Evolutionary conservation across 208 protist species (phyloP).

Genomic region (Crithidia brevicula): DNA sequence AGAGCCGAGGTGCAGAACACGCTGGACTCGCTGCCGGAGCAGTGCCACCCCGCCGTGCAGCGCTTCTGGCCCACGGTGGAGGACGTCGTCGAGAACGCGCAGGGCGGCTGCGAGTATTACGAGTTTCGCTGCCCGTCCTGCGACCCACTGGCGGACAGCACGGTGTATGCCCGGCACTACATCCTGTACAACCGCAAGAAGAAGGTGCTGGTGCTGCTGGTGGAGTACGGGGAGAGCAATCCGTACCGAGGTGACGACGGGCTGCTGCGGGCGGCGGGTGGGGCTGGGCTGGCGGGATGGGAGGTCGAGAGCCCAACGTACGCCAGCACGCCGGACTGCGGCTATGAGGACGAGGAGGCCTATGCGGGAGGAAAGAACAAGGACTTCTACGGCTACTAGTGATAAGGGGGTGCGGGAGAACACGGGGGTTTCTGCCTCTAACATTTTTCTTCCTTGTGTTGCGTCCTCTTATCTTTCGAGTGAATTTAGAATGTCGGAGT

Average conservation of each 20-base stretch:
- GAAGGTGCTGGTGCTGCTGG: conserved; percentile 64
- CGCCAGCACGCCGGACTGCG: conserved; percentile 33
- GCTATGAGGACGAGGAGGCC: conserved; percentile 35
- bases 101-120: conserved; percentile 72
- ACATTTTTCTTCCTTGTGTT: too few species aligned
- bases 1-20: conserved; percentile 45
- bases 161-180: conserved; percentile 70
- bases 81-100: conserved; percentile 51
- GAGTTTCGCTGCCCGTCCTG: conserved; percentile 72
- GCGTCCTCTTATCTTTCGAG: too few species aligned
- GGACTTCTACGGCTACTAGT: conserved; percentile 59
- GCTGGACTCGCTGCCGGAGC: conserved; percentile 51
- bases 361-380: conserved; percentile 57
- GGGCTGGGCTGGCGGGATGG: conserved; percentile 13
- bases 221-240: conserved; percentile 70
- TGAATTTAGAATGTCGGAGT: too few species aligned
- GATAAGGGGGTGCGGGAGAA: too few species aligned
- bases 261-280: conserved; percentile 15
- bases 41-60: conserved; percentile 52
- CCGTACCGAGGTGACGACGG: conserved; percentile 70
- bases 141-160: conserved; percentile 54
- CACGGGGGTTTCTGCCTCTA: too few species aligned
- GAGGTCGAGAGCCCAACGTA: conserved; percentile 34
- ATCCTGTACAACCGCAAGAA: conserved; percentile 71
- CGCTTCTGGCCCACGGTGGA: conserved; percentile 63